These are phyloP conservation scores for Tylopilus sp. DNA, from an alignment of 768 basidiomycete genomes.

Conservation along the genomic window DNA sequence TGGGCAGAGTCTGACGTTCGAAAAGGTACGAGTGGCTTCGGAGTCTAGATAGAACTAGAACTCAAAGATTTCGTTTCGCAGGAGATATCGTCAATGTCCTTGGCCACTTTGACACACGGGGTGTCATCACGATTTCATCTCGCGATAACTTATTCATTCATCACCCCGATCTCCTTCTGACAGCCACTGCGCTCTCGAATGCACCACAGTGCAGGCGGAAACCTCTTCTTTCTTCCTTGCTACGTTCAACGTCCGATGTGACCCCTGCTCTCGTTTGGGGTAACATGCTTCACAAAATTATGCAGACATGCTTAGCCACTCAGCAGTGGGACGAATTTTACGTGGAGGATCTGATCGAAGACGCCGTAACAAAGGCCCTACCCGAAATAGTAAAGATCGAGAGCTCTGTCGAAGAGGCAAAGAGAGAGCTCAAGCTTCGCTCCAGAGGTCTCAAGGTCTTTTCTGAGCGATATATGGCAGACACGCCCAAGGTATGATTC, in stretches of 20 bases:
- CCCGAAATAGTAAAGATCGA: slow-evolving; percentile 61
- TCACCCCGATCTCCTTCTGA: slow-evolving; percentile 90
- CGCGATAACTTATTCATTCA: slow-evolving; percentile 72
- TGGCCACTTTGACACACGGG: slow-evolving; percentile 40
- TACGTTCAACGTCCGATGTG: slow-evolving; percentile 55
- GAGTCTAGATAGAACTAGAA: background rate
- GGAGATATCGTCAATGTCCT: slow-evolving; percentile 84
- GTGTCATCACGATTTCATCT: slow-evolving; percentile 56
- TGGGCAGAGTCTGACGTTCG: slow-evolving; percentile 68
- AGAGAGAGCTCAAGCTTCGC: slow-evolving; percentile 55
- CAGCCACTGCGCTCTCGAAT: slow-evolving; percentile 84
- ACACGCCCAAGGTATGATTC: slow-evolving; percentile 55
- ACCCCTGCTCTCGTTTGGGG: slow-evolving; percentile 83
- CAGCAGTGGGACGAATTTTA: slow-evolving; percentile 61
- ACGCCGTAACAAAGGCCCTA: slow-evolving; percentile 50
- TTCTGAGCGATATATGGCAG: slow-evolving; percentile 60
- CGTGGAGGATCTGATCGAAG: slow-evolving; percentile 57
- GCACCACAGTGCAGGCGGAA: slow-evolving; percentile 82
- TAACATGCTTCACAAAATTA: slow-evolving; percentile 87
- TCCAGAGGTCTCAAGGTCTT: slow-evolving; percentile 67
- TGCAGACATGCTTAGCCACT: slow-evolving; percentile 72
- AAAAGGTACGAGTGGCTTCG: slow-evolving; percentile 42
- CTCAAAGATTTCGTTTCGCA: slow-evolving; percentile 23
- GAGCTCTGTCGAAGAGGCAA: slow-evolving; percentile 57
- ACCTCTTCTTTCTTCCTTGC: slow-evolving; percentile 70